Evolutionary conservation across 2,329 filamentous ascomycete genomes (phyloP).

Genomic region (Phyllosticta ampelicida): DNA sequence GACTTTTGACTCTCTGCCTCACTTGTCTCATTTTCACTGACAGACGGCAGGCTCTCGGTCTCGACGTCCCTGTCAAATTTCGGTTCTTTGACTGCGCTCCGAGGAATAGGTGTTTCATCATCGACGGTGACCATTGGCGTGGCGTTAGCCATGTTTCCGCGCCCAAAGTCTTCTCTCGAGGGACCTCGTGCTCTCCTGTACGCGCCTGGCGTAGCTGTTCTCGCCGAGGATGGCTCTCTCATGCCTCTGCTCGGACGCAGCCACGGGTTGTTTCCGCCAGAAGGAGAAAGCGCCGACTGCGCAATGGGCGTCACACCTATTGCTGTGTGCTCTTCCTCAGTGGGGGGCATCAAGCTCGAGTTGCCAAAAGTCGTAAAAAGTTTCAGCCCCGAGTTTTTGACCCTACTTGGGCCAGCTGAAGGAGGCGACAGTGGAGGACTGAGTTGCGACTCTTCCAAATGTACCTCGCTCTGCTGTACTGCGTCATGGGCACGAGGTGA

Average conservation of each 20-base stretch:
- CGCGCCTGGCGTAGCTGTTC: constrained; percentile 48
- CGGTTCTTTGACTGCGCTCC: constrained; percentile 5
- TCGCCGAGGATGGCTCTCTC: constrained; percentile 38
- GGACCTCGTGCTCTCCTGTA: constrained; percentile 55
- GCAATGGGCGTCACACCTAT: constrained; percentile 80
- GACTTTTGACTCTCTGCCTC: neutral
- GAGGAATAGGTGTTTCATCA: neutral
- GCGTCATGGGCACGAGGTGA: constrained; percentile 66
- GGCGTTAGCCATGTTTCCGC: neutral
- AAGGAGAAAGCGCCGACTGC: constrained; percentile 54
- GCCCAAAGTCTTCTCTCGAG: constrained; percentile 31
- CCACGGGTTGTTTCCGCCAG: constrained; percentile 36
- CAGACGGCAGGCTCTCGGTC: neutral
- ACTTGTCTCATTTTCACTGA: neutral
- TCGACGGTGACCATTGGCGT: neutral
- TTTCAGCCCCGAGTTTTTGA: constrained; percentile 75
- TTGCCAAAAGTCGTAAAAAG: constrained; percentile 79
- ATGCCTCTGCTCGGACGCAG: constrained; percentile 23
- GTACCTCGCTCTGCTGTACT: constrained; percentile 44
- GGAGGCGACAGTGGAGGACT: constrained; percentile 69
- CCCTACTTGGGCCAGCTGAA: constrained; percentile 30
- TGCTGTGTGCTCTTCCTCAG: constrained; percentile 55
- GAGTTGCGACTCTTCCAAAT: constrained; percentile 41
- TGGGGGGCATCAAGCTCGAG: constrained; percentile 48
- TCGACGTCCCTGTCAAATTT: neutral